These are phyloP conservation scores for Coniella lustricola DNA, from an alignment of 2,329 filamentous ascomycete species.

Conservation along the genomic window DNA sequence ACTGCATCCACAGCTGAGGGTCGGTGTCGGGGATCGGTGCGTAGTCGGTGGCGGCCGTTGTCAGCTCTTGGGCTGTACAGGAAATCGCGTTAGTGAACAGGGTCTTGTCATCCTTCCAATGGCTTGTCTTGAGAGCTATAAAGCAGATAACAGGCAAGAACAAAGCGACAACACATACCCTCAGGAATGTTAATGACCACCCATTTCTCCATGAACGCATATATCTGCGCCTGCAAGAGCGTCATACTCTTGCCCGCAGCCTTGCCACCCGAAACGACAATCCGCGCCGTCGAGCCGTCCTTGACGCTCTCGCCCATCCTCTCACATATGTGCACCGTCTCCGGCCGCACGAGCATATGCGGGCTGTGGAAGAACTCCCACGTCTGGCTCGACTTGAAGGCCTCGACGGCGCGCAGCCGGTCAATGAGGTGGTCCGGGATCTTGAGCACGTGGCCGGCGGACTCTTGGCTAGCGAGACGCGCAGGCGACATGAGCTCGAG, in stretches of 20 bases:
- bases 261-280: conserved; percentile 66
- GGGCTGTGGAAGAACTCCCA: conserved; percentile 84
- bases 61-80: conserved; percentile 65
- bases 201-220: conserved; percentile 78
- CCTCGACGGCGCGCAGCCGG: conserved; percentile 73
- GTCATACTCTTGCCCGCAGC: conserved; percentile 82
- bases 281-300: conserved; percentile 49
- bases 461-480: conserved; percentile 46
- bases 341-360: conserved; percentile 67
- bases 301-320: conserved; percentile 51
- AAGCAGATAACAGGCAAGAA: neutral
- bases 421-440: conserved; percentile 67
- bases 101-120: neutral
- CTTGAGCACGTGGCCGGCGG: conserved; percentile 60
- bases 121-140: neutral
- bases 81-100: too few species aligned
- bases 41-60: conserved; percentile 76
- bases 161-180: too few species aligned
- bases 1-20: conserved; percentile 65
- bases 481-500: conserved; percentile 47
- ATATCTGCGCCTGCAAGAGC: conserved; percentile 73
- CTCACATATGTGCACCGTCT: conserved; percentile 66
- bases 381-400: conserved; percentile 83
- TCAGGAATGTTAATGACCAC: conserved; percentile 85
- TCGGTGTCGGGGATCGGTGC: conserved; percentile 54